Evolutionary conservation across 2,329 filamentous ascomycete genomes (phyloP), one percentile per base, ranked within the genome.

Genomic region (Colletotrichum musicola): DNA sequence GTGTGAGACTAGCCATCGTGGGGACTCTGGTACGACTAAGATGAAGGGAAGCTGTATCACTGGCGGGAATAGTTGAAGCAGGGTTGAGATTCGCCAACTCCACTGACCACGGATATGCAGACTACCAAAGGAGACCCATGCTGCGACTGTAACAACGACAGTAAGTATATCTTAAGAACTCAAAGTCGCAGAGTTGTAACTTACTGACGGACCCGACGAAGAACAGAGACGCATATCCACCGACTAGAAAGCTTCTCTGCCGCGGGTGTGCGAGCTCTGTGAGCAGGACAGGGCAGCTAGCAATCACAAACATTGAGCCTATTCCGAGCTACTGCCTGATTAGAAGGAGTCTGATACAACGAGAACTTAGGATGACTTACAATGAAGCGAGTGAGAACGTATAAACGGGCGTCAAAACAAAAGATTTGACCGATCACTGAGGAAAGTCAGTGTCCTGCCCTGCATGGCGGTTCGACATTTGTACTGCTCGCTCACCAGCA

Each of bases 1-100:
- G 35, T 89, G 83, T 13, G 84, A 79, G 18, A 82, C 77, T 0
- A 83, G 74, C 81, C 81, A 83, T 49, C 81, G 77, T 1, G 84
- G 84, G 0, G 80, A 81, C 69, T 86, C 84, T 0, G 76, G 75
- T 1, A 74, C 63, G 42, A 73, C 54, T 25, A 35, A 50, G 64
- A 81, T 75, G 25, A 79, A 75, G 20, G 53, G 54, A 55, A 83
- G 77, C 63, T 83, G 81, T 16, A 82, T 56, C 6, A 82, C 71
- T 1, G 81, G 81, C 1, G 81, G 80, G 22, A 74, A 73, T 67
- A 81, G 76, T 73, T 88, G 85, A 2, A 88, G 75, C 47, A 81
- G 75, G 2, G 80, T 82, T 4, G 83, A 82, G 42, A 85, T 80
- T 42, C 81, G 77, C 82, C 82, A 84, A 16, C 76, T 77, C 77